Evolutionary conservation across 306 rosid genomes (phyloP).

Genomic region (Fragaria iinumae): DNA sequence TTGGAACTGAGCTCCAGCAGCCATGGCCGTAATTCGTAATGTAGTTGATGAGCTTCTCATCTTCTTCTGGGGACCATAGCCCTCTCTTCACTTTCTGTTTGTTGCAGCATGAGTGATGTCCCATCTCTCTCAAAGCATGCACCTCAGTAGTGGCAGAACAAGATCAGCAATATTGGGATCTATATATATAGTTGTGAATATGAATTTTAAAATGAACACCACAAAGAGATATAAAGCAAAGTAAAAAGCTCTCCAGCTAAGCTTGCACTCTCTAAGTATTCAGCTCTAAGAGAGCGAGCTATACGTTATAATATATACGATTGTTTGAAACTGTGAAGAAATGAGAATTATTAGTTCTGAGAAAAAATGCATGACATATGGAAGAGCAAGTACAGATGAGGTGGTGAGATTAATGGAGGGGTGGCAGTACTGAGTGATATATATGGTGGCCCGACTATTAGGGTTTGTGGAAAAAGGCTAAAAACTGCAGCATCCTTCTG

Average conservation of each 20-base stretch:
- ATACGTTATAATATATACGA: not conserved
- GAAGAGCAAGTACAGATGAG: conserved; percentile 24
- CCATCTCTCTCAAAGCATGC: conserved; percentile 43
- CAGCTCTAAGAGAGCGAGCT: conserved; percentile 1
- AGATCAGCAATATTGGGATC: conserved; percentile 23
- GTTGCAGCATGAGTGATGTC: conserved; percentile 95
- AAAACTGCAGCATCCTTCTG: conserved; percentile 44
- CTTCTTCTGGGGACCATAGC: conserved; percentile 97
- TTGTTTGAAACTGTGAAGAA: not conserved
- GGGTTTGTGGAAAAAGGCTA: conserved; percentile 55
- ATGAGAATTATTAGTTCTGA: not conserved
- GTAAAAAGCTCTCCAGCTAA: not conserved
- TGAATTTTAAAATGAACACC: not conserved
- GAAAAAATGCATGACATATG: conserved; percentile 36
- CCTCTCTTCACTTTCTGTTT: conserved; percentile 99
- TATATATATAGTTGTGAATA: not conserved
- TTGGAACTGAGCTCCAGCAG: conserved; percentile 97
- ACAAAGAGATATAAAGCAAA: not conserved
- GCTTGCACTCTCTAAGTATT: not conserved
- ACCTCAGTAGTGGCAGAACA: conserved; percentile 17
- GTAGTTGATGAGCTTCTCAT: conserved; percentile 89
- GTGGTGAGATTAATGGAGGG: conserved; percentile 67
- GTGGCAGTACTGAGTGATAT: conserved; percentile 3
- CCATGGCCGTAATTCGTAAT: conserved; percentile 92
- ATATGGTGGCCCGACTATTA: conserved; percentile 47